Evolutionary conservation across 495 filamentous ascomycete species (phyloP), one percentile per base, ranked within the genome.

Genomic region (Margaritispora aquatica): DNA sequence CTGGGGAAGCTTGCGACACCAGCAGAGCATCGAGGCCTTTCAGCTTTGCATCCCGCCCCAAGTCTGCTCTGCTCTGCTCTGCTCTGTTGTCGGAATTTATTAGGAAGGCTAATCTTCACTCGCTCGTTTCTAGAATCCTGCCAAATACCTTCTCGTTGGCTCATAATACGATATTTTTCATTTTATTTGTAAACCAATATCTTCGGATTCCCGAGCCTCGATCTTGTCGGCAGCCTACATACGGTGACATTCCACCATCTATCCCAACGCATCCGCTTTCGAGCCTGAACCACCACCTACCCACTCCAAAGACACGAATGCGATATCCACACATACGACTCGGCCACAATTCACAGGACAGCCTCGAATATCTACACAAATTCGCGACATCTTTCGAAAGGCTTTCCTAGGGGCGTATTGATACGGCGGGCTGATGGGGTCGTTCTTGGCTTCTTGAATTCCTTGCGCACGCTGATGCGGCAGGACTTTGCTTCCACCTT

Each of bases 381-480:
- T 11, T 36, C 31, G 46, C 46, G 20, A 31, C 2, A 51, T 55
- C 26, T 49, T 48, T 24, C n/a, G 41, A 53, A 31, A 36, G 47
- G 54, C 63, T 61, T 52, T 46, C n/a, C 7, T 44, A 55, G 38
- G 49, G 53, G 62, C 55, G 41, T 51, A 4, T 27, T 49, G n/a
- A 9, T 26, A n/a, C 24, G 41, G 29, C 29, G 52, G 51, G 59
- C 60, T 56, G 50, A 66, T 66, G 59, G 59, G 60, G 57, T 57
- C 31, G 36, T 19, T 51, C 46, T 36, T 50, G 41, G 53, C 59
- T 29, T 49, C 50, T 26, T 64, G 53, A 57, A 54, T 49, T 57
- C 57, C 57, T 60, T 46, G 60, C 62, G 62, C 61, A 57, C 53
- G 41, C 61, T 26, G 51, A 63, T 63, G 61, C 38, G 46, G 61